Conservation (phyloP, 2,329 filamentous ascomycete genomes). For the Pseudogymnoascus sp. region DNA sequence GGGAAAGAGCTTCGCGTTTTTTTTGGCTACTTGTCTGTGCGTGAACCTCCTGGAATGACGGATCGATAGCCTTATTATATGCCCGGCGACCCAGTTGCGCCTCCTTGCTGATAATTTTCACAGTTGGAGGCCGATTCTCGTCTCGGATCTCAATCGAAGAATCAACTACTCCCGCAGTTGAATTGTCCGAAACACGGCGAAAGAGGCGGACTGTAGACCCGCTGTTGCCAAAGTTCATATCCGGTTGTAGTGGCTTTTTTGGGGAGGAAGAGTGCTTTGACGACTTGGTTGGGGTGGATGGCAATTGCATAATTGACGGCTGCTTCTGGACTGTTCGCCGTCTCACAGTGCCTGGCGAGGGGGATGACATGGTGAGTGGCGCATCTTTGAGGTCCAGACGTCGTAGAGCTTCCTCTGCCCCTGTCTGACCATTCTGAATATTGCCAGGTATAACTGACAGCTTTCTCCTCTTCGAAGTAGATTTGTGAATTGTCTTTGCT, state of each 20-base stretch:
- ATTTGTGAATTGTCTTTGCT: constrained; percentile 52
- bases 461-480: constrained; percentile 45
- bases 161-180: constrained; percentile 24
- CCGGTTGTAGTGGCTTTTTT: constrained; percentile 75
- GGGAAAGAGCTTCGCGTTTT: constrained; percentile 79
- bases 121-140: constrained; percentile 56
- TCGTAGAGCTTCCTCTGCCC: constrained; percentile 51
- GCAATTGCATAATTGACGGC: constrained; percentile 31
- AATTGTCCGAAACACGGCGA: constrained; percentile 72
- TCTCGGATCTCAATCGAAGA: constrained; percentile 32
- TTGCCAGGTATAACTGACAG: constrained; percentile 48
- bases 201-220: constrained; percentile 89
- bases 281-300: constrained; percentile 26
- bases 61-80: constrained; percentile 75
- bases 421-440: constrained; percentile 23
- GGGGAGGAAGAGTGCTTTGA: constrained; percentile 13
- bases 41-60: constrained; percentile 75
- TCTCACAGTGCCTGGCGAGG: constrained; percentile 48
- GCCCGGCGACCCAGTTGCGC: constrained; percentile 71
- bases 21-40: constrained; percentile 62
- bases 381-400: constrained; percentile 55
- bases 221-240: constrained; percentile 89
- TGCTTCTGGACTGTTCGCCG: constrained; percentile 44
- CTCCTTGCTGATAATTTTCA: constrained; percentile 66
- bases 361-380: constrained; percentile 49